These are phyloP conservation scores for Vanrija humicola DNA, from an alignment of 1,284 basidiomycete species.

Conservation along the genomic window DNA sequence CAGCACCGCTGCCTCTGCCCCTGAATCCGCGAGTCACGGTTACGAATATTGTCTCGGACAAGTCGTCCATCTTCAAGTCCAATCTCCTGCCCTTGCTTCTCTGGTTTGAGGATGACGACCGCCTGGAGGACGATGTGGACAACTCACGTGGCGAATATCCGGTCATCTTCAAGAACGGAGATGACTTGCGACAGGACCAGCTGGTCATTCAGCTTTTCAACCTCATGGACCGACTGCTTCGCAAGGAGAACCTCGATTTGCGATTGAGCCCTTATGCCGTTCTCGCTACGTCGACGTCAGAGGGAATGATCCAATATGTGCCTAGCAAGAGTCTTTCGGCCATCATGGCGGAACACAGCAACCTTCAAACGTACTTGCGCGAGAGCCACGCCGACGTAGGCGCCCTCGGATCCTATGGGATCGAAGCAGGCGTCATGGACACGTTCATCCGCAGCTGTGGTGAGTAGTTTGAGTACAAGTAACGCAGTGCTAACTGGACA, in stretches of 20 bases:
- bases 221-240: slow-evolving; percentile 70
- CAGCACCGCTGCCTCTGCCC: slow-evolving; percentile 73
- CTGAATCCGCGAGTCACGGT: slow-evolving; percentile 79
- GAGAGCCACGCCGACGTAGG: slow-evolving; percentile 84
- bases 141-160: slow-evolving; percentile 62
- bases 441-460: slow-evolving; percentile 97
- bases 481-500: slow-evolving; percentile 3
- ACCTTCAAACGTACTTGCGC: slow-evolving; percentile 80
- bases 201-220: slow-evolving; percentile 31
- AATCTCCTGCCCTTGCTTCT: slow-evolving; percentile 89
- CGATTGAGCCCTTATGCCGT: slow-evolving; percentile 91
- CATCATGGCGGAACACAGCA: slow-evolving; percentile 90
- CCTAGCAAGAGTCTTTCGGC: slow-evolving; percentile 91
- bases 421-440: slow-evolving; percentile 87
- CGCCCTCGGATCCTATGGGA: slow-evolving; percentile 85
- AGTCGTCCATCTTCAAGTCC: slow-evolving; percentile 95
- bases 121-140: slow-evolving; percentile 19
- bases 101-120: slow-evolving; percentile 63
- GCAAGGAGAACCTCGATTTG: slow-evolving; percentile 93
- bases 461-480: slow-evolving; percentile 51
- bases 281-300: slow-evolving; percentile 82
- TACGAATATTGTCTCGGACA: slow-evolving; percentile 81
- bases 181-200: slow-evolving; percentile 80
- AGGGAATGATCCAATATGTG: slow-evolving; percentile 96
- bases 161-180: slow-evolving; percentile 97